Evolutionary conservation across 2,329 filamentous ascomycete genomes (phyloP).

Genomic region (Diplodia intermedia): DNA sequence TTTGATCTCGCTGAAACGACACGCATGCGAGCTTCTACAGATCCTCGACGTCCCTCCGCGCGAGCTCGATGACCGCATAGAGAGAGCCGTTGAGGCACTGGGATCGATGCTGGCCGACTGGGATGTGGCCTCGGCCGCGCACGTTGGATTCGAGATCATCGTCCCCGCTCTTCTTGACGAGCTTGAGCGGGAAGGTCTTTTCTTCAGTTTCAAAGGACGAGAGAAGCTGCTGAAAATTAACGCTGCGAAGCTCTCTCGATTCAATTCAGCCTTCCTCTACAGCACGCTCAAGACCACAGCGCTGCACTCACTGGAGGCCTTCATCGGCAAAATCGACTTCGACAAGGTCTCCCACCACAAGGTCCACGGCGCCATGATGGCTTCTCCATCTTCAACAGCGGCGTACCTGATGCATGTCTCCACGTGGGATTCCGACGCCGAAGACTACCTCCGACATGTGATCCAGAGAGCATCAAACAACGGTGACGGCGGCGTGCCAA

Average conservation of each 20-base stretch:
- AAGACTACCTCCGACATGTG: constrained; percentile 42
- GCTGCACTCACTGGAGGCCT: constrained; percentile 51
- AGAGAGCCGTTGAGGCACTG: background rate
- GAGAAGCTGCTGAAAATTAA: background rate
- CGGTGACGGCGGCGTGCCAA: background rate
- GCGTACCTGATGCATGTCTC: constrained; percentile 46
- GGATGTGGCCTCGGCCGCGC: background rate
- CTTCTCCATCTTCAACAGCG: constrained; percentile 52
- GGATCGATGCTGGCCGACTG: background rate
- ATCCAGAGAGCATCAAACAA: background rate
- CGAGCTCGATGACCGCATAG: background rate
- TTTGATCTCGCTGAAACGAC: too few relatives aligned
- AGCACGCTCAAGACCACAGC: constrained; percentile 41
- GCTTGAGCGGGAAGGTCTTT: constrained; percentile 24
- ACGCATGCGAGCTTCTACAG: too few relatives aligned
- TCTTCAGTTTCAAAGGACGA: constrained; percentile 3
- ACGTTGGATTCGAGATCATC: constrained; percentile 36
- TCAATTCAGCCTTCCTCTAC: constrained; percentile 38
- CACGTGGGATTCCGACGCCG: constrained; percentile 44
- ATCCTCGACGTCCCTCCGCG: too few relatives aligned
- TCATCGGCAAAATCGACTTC: constrained; percentile 49
- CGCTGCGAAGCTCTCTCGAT: background rate
- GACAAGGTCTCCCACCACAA: constrained; percentile 46
- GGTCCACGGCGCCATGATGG: constrained; percentile 46
- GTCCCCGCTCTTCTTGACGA: constrained; percentile 32